Percentiles rank a stretch among this genome's conserved stretches.
These are phyloP conservation scores for Allium fistulosum DNA, from an alignment of 106 monocot species.

Conservation along the genomic window DNA sequence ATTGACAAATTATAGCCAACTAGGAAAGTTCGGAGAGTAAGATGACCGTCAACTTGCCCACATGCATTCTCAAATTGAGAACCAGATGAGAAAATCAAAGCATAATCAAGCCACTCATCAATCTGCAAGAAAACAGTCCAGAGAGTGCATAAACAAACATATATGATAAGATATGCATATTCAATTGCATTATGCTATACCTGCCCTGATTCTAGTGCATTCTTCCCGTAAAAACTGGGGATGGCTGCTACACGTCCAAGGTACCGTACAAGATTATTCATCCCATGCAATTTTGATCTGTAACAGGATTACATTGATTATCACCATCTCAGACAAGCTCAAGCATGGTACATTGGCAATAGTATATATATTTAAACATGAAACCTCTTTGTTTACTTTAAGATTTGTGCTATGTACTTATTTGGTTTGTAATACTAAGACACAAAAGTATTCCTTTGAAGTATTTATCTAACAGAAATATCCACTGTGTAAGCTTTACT, in stretches of 20 bases:
- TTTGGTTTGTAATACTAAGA: not conserved
- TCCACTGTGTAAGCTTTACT: too few relatives aligned
- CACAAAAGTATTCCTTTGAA: not conserved
- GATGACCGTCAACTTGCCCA: conserved; percentile 46
- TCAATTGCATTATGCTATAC: conserved; percentile 16
- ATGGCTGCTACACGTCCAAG: conserved; percentile 37
- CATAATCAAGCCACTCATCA: conserved; percentile 80
- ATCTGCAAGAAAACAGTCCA: conserved; percentile 36
- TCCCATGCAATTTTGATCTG: conserved; percentile 47
- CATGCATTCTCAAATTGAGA: conserved; percentile 77
- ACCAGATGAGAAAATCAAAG: conserved; percentile 36
- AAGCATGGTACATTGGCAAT: not conserved
- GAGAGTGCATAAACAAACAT: not conserved
- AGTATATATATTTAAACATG: not conserved
- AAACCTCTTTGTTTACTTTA: not conserved
- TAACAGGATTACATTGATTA: not conserved
- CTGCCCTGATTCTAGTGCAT: conserved; percentile 53
- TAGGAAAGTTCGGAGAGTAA: conserved; percentile 55
- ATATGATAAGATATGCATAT: not conserved
- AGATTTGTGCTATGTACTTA: not conserved
- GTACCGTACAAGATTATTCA: conserved; percentile 54
- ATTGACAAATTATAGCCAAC: conserved; percentile 73
- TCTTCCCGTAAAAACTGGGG: conserved; percentile 46
- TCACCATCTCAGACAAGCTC: not conserved
- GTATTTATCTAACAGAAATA: not conserved